These are phyloP conservation scores for Meira nashicola DNA, from an alignment of 1,284 basidiomycete species.

Conservation along the genomic window DNA sequence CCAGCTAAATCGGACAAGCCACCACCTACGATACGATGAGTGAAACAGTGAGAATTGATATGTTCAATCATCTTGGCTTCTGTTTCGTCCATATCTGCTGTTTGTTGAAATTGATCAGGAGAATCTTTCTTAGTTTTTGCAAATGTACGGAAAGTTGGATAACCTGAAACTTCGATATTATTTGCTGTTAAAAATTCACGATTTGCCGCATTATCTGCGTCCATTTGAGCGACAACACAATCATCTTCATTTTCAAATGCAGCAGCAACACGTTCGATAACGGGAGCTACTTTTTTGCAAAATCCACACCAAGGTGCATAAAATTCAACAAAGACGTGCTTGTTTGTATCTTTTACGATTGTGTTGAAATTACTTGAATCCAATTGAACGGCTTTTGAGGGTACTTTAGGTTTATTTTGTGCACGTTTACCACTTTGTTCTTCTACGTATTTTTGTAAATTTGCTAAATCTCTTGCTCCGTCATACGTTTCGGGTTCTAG, in stretches of 20 bases:
- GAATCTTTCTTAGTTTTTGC: constrained; percentile 60
- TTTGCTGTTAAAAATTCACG: constrained; percentile 61
- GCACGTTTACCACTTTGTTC: constrained; percentile 61
- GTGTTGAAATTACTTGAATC: constrained; percentile 70
- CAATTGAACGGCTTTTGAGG: constrained; percentile 67
- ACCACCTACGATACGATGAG: constrained; percentile 74
- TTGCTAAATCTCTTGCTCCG: constrained; percentile 74
- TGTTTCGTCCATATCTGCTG: constrained; percentile 66
- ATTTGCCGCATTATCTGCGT: constrained; percentile 80
- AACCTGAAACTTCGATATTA: constrained; percentile 66
- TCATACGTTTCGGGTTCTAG: constrained; percentile 66
- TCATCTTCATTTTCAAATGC: constrained; percentile 72
- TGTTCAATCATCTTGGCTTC: constrained; percentile 65
- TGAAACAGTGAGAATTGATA: constrained; percentile 80
- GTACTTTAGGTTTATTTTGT: constrained; percentile 75
- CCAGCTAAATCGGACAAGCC: constrained; percentile 76
- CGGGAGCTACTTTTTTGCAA: constrained; percentile 80
- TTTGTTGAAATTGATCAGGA: constrained; percentile 58
- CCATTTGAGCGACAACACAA: constrained; percentile 80
- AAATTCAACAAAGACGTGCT: constrained; percentile 87
- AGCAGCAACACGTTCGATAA: constrained; percentile 76
- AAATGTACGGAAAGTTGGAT: constrained; percentile 80
- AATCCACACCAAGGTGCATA: constrained; percentile 71
- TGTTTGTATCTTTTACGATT: constrained; percentile 67
- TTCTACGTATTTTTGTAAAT: constrained; percentile 68